phyloP scores from a whole-genome alignment of 1,139 yeast genomes.

The Sporopachydermia cereana region DNA sequence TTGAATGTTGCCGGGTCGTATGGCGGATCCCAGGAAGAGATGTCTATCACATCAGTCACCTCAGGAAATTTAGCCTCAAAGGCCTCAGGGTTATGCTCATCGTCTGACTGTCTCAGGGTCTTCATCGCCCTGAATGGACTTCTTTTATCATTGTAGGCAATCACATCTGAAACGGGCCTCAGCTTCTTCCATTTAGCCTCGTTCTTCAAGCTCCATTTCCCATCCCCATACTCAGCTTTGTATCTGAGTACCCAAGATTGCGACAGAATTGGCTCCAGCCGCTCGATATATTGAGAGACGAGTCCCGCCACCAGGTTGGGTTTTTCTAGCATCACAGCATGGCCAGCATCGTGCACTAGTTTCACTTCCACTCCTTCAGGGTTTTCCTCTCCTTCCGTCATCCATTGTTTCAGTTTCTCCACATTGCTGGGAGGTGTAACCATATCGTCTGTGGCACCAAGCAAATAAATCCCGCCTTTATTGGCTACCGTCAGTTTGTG shows the following conservation, averaged over 20 bases:
- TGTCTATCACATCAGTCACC: constrained; percentile 53
- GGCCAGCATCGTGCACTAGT: constrained; percentile 47
- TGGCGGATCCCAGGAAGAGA: constrained; percentile 68
- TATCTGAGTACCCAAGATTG: constrained; percentile 54
- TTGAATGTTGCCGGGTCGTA: constrained; percentile 50
- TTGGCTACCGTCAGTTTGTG: constrained; percentile 12
- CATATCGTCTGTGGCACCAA: constrained; percentile 48
- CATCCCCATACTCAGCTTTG: constrained; percentile 51
- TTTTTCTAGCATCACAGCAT: constrained; percentile 49
- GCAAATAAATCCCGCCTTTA: constrained; percentile 28
- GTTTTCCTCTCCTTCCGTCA: constrained; percentile 13
- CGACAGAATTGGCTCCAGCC: constrained; percentile 33
- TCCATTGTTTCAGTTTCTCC: constrained; percentile 16
- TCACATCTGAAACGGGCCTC: constrained; percentile 36
- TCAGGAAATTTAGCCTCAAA: constrained; percentile 40
- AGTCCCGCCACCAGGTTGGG: constrained; percentile 58
- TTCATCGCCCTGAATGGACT: constrained; percentile 62
- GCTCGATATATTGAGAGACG: constrained; percentile 44
- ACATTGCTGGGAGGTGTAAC: constrained; percentile 38
- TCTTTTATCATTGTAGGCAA: constrained; percentile 24
- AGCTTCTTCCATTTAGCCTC: constrained; percentile 59
- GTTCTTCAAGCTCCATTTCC: constrained; percentile 72
- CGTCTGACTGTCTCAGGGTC: constrained; percentile 57
- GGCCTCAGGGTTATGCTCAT: constrained; percentile 42
- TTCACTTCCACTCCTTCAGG: constrained; percentile 15